Evolutionary conservation across 176 grass and related monocot species (phyloP).

Genomic region (Otatea glauca): DNA sequence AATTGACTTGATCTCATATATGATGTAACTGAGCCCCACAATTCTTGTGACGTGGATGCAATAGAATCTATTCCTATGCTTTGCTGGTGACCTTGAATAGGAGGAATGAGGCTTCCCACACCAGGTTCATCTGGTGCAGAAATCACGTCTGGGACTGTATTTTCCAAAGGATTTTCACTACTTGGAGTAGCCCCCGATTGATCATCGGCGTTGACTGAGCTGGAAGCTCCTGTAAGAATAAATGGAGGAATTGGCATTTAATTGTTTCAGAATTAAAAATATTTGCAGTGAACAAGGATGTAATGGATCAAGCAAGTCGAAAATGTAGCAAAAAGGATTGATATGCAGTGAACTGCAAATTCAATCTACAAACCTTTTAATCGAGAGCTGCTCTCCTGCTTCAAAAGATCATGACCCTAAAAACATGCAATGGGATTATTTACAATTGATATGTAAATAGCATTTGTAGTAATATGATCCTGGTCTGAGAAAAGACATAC

Average conservation of each 20-base stretch:
- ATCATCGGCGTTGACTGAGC: slow-evolving; percentile 12
- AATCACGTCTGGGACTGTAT: slow-evolving; percentile 19
- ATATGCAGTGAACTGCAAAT: neutral
- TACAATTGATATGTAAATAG: slow-evolving; percentile 36
- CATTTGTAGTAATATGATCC: slow-evolving; percentile 8
- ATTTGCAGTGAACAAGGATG: neutral
- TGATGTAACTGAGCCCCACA: slow-evolving; percentile 56
- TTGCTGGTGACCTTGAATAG: slow-evolving; percentile 47
- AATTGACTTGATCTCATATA: slow-evolving; percentile 58
- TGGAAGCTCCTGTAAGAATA: slow-evolving; percentile 36
- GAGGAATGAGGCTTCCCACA: slow-evolving; percentile 38
- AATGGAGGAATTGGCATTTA: neutral
- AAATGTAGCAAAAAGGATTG: neutral
- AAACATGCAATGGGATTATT: slow-evolving; percentile 40
- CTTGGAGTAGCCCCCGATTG: slow-evolving; percentile 39
- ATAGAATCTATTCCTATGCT: slow-evolving; percentile 45
- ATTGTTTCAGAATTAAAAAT: slow-evolving; percentile 20
- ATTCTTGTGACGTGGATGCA: slow-evolving; percentile 52
- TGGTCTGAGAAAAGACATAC: slow-evolving; percentile 52
- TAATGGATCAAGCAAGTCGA: neutral
- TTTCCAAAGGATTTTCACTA: slow-evolving; percentile 49
- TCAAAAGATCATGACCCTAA: slow-evolving; percentile 84
- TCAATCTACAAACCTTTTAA: slow-evolving; percentile 63
- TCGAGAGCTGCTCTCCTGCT: slow-evolving; percentile 53
- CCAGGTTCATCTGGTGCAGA: slow-evolving; percentile 40